A percentile compares a stretch with the other conserved stretches of the same genome.
Conservation (phyloP, 495 filamentous ascomycete species). For the Xylaria curta region DNA sequence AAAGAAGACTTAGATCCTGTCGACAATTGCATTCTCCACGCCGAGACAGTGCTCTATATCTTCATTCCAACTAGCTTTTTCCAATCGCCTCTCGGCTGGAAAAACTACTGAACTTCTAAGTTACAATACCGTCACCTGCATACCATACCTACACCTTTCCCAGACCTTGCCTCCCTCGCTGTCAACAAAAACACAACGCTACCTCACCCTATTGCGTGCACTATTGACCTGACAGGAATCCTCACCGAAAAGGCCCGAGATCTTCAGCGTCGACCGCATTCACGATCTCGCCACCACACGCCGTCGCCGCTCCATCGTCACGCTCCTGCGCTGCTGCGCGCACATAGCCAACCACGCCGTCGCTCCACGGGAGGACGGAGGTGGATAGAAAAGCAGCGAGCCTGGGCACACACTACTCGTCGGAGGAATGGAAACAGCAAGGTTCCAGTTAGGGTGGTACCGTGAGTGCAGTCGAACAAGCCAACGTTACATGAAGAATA, state of each 20-base stretch:
- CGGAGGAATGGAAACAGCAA: constrained; percentile 37
- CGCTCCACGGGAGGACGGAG: constrained; percentile 50
- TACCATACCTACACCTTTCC: constrained; percentile 12
- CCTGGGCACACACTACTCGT: neutral
- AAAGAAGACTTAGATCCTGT: constrained; percentile 36
- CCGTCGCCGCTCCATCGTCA: constrained; percentile 24
- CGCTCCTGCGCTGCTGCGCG: constrained; percentile 41
- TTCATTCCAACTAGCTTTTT: constrained; percentile 32
- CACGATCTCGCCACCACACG: constrained; percentile 34
- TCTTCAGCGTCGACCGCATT: constrained; percentile 37
- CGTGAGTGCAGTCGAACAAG: constrained; percentile 41
- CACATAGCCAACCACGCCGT: constrained; percentile 38
- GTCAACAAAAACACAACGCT: constrained; percentile 18
- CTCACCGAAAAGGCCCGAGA: constrained; percentile 29
- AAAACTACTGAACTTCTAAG: constrained; percentile 41
- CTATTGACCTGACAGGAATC: constrained; percentile 37
- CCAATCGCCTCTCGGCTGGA: constrained; percentile 18
- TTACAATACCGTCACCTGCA: constrained; percentile 34
- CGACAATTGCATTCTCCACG: constrained; percentile 32
- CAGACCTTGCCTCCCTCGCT: constrained; percentile 18
- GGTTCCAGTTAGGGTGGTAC: constrained; percentile 55
- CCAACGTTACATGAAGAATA: constrained; percentile 9
- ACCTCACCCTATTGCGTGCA: constrained; percentile 21
- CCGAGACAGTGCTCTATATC: constrained; percentile 32
- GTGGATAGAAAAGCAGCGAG: constrained; percentile 37